phyloP scores from a whole-genome alignment of 148 eudicot species.

The Rhododendron henanense region DNA sequence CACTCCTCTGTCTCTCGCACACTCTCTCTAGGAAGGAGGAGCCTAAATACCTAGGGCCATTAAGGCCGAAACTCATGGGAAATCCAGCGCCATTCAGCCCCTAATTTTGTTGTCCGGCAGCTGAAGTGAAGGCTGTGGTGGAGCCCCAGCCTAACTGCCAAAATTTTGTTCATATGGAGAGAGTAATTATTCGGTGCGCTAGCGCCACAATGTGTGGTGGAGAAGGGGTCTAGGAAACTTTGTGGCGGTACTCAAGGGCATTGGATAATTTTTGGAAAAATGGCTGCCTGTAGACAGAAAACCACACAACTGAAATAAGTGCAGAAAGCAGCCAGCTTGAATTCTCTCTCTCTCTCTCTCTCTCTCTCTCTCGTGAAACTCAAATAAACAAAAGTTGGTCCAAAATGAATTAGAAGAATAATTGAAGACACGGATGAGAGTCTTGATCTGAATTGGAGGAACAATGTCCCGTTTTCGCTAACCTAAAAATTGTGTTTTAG shows the following conservation, averaged over 20 bases:
- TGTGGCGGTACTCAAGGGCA: too few relatives aligned
- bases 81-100: not conserved
- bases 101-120: not conserved
- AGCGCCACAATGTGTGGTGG: too few relatives aligned
- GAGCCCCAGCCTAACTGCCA: not conserved
- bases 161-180: too few relatives aligned
- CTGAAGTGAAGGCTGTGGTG: not conserved
- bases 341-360: too few relatives aligned
- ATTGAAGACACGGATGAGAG: not conserved
- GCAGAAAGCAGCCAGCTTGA: not conserved
- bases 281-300: not conserved
- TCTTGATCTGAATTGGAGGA: not conserved
- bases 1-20: not conserved
- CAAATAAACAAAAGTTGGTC: not conserved
- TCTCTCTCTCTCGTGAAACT: too few relatives aligned
- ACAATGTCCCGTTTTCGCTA: too few relatives aligned
- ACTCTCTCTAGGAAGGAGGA: not conserved
- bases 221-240: too few relatives aligned
- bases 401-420: not conserved
- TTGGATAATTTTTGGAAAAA: too few relatives aligned
- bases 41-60: not conserved
- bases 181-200: too few relatives aligned
- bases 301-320: not conserved
- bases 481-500: too few relatives aligned
- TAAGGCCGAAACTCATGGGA: not conserved